Evolutionary conservation across 768 basidiomycete species (phyloP).

Genomic region (Boletus pseudopeckii): DNA sequence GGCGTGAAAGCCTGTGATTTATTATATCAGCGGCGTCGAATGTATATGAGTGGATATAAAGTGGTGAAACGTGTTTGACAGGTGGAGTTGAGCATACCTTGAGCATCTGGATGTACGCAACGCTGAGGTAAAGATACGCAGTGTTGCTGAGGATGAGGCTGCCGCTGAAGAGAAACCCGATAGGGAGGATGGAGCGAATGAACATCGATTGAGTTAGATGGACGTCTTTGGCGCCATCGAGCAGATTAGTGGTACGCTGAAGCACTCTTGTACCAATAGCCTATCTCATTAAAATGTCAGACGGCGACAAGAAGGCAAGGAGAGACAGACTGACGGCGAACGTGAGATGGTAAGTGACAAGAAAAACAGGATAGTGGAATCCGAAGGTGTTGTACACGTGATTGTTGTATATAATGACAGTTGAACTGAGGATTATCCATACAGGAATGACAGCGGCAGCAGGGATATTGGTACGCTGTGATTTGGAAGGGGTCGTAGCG

Average conservation of each 20-base stretch:
- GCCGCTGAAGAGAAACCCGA: slow-evolving; percentile 90
- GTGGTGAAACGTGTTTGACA: not conserved
- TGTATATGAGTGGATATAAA: not conserved
- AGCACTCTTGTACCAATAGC: slow-evolving; percentile 84
- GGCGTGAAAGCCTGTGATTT: slow-evolving; percentile 75
- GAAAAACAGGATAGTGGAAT: slow-evolving; percentile 90
- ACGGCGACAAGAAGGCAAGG: not conserved
- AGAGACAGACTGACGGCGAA: slow-evolving; percentile 50
- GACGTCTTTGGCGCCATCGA: slow-evolving; percentile 77
- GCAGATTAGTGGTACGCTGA: slow-evolving; percentile 73
- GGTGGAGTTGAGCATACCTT: slow-evolving; percentile 48
- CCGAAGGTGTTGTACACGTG: slow-evolving; percentile 76
- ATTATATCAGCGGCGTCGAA: not conserved
- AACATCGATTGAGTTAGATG: slow-evolving; percentile 79
- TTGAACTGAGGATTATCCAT: slow-evolving; percentile 87
- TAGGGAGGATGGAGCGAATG: slow-evolving; percentile 83
- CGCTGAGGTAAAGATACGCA: slow-evolving; percentile 87
- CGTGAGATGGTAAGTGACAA: slow-evolving; percentile 81
- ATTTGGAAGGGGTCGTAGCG: slow-evolving; percentile 41
- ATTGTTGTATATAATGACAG: slow-evolving; percentile 97
- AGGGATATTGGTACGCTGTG: slow-evolving; percentile 52
- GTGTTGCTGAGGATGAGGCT: slow-evolving; percentile 90
- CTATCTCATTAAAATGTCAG: slow-evolving; percentile 29
- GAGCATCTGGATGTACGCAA: slow-evolving; percentile 96
- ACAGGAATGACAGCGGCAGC: slow-evolving; percentile 77